These are phyloP conservation scores for Phaeomoniella chlamydospora DNA, from an alignment of 2,329 filamentous ascomycete genomes.

Conservation along the genomic window DNA sequence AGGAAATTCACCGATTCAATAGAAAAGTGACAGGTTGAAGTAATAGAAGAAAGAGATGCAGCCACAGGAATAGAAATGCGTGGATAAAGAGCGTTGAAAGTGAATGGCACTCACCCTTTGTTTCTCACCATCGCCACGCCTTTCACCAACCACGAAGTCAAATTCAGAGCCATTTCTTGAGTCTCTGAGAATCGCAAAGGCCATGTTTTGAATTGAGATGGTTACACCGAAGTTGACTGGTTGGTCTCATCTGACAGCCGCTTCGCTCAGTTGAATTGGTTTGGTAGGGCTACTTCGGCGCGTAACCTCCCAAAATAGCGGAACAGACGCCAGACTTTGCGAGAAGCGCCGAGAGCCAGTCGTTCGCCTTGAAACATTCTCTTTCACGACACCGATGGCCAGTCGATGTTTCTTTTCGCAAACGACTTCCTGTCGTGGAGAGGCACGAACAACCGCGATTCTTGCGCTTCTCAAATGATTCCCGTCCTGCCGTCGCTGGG, in stretches of 20 bases:
- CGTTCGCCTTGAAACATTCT: slow-evolving; percentile 1
- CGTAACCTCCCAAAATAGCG: not conserved
- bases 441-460: not conserved
- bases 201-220: not conserved
- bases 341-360: slow-evolving; percentile 1
- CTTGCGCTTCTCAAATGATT: not conserved
- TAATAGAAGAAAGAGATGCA: not conserved
- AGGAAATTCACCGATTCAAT: slow-evolving; percentile 1
- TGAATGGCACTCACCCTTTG: not conserved
- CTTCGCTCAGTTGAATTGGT: not conserved
- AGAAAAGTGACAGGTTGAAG: not conserved
- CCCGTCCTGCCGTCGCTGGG: not conserved
- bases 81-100: not conserved
- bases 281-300: not conserved
- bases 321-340: not conserved
- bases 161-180: not conserved
- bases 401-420: not conserved
- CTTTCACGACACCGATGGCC: not conserved
- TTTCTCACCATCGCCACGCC: not conserved
- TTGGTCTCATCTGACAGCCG: not conserved
- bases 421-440: not conserved
- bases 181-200: too few species aligned
- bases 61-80: not conserved
- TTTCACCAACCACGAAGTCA: not conserved
- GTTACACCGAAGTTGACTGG: not conserved